Evolutionary conservation across 169 alveolate species (phyloP).

Genomic region (Eimeria necatrix): DNA sequence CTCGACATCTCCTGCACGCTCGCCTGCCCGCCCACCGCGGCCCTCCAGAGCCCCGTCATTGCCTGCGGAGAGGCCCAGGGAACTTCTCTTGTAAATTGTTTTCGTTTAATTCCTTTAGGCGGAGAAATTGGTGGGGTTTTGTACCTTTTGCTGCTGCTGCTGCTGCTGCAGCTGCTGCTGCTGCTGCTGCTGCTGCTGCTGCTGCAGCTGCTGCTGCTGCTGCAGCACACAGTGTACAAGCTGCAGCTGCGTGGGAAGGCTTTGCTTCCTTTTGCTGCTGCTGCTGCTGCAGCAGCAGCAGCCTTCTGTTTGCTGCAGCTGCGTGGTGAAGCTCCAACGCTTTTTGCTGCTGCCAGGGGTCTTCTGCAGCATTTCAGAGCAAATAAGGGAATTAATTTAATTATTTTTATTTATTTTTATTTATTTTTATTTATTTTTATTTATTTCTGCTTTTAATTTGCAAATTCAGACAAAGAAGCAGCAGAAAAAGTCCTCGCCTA

Average conservation of each 20-base stretch:
- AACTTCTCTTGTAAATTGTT: slow-evolving; percentile 13
- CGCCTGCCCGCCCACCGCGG: slow-evolving; percentile 44
- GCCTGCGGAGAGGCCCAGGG: slow-evolving; percentile 64
- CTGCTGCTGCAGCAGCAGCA: too few species aligned
- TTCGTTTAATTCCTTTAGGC: slow-evolving; percentile 6
- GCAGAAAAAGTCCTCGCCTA: slow-evolving; percentile 42
- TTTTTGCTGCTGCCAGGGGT: too few species aligned
- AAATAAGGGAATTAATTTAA: too few species aligned
- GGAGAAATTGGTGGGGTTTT: not conserved
- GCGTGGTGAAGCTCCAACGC: too few species aligned
- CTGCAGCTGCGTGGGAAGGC: not conserved
- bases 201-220: not conserved
- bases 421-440: not conserved
- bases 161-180: not conserved
- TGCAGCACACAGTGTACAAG: not conserved
- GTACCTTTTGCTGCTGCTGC: not conserved
- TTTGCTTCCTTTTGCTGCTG: too few species aligned
- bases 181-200: not conserved
- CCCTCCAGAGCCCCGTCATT: slow-evolving; percentile 28
- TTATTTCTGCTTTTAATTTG: not conserved
- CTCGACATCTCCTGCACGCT: slow-evolving; percentile 11
- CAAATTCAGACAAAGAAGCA: not conserved
- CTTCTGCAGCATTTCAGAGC: too few species aligned
- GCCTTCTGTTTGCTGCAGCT: too few species aligned
- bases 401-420: not conserved